Conservation (phyloP, 345 rosid species). For the Populus tremula region DNA sequence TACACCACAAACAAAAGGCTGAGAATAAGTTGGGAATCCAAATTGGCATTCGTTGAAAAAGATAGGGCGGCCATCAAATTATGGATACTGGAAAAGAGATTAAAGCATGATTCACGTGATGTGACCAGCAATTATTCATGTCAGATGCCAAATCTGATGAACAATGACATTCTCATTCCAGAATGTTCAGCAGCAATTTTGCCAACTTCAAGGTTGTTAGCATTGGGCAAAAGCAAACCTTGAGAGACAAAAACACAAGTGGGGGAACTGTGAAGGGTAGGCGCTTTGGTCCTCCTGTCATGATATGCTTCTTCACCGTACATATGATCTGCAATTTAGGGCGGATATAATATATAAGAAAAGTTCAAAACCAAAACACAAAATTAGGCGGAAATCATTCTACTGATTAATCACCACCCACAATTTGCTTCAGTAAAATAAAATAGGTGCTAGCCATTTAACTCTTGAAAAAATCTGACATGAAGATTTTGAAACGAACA, state of each 20-base stretch:
- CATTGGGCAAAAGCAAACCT: conserved; percentile 52
- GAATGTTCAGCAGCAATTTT: not conserved
- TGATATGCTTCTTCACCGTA: conserved; percentile 73
- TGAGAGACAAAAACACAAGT: conserved; percentile 76
- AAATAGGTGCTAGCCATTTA: not conserved
- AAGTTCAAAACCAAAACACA: not conserved
- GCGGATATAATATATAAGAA: not conserved
- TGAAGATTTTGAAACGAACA: conserved; percentile 6
- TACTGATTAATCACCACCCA: not conserved
- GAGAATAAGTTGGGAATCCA: not conserved
- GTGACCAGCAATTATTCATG: not conserved
- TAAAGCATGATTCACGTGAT: not conserved
- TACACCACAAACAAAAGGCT: conserved; percentile 7
- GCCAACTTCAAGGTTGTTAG: not conserved
- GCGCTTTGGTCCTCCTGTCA: conserved; percentile 89
- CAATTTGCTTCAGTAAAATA: too few relatives aligned
- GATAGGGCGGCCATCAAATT: not conserved
- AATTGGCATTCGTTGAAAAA: not conserved
- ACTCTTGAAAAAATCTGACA: not conserved
- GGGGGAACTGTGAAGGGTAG: conserved; percentile 92
- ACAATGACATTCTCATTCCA: not conserved
- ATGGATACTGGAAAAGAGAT: not conserved
- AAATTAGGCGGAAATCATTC: not conserved
- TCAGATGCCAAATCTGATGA: not conserved
- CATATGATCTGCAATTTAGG: conserved; percentile 66